Conservation (phyloP, 139 green algal species). For the Micractinium conductrix region DNA sequence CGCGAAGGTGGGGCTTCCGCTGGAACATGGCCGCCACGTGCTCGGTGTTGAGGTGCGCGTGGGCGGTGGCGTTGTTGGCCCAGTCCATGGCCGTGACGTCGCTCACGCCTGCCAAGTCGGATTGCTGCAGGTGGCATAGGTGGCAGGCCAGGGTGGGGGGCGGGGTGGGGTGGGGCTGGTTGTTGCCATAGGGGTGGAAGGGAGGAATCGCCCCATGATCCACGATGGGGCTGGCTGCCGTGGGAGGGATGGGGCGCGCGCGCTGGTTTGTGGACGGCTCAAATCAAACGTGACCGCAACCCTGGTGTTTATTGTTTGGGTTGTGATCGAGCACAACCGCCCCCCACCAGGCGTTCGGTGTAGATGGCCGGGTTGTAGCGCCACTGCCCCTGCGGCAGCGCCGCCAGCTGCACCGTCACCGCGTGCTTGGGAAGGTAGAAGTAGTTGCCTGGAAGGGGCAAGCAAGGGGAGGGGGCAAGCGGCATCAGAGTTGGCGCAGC, state of each 20-base stretch:
- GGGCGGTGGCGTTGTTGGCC: not conserved
- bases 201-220: no score
- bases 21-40: not conserved
- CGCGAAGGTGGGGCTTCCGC: not conserved
- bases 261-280: no score
- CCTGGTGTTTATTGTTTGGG: no score
- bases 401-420: not conserved
- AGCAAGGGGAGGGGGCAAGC: no score
- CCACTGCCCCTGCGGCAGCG: not conserved
- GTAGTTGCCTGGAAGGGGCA: no score
- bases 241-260: not conserved
- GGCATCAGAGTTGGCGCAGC: no score
- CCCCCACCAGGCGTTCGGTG: not conserved
- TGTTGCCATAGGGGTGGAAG: no score
- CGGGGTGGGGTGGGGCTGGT: not conserved
- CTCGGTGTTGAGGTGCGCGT: not conserved
- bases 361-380: not conserved
- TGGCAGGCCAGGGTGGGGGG: not conserved
- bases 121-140: not conserved
- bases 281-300: no score
- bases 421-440: not conserved
- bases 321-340: no score
- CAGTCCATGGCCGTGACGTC: not conserved
- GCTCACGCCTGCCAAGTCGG: not conserved
- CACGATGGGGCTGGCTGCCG: no score